Base-by-base conservation (phyloP, 495 filamentous ascomycete species). In the Xylaria curta region DNA sequence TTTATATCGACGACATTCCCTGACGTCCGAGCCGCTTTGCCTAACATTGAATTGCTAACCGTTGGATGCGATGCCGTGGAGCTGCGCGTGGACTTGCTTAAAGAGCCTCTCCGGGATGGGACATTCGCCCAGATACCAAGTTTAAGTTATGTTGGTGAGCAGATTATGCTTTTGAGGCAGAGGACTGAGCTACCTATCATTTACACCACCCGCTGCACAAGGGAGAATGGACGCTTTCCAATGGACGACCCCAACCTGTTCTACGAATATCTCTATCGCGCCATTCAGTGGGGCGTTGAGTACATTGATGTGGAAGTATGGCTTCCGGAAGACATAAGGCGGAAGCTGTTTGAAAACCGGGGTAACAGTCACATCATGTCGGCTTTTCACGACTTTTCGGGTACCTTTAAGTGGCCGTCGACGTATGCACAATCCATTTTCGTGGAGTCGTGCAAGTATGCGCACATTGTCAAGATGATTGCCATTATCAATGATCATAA, bases 381-480 rank as follows among this genome's bases (percentile, higher is more conserved):
- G 7, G 92, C 93, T 2, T 95, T 94, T 73, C 93, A 96, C 80
- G 93, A 96, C 80, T 94, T 94, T 76, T 92, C 92, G 0, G 92
- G 92, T 2, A 89, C 82, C 2, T 94, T 93, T 87, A 93, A 91
- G 76, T 96, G 93, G 93, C 88, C 90, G 7, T 92, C 92, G 0
- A 80, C 87, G 4, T 86, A 89, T 68, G 91, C 92, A 3, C 87
- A 91, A 79, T 81, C 84, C 26, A 86, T 94, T 8, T 96, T 92
- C 76, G 82, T 85, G 17, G 85, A 91, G 68, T 92, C 89, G 19
- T 85, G 88, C 54, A 88, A 89, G 68, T 94, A 94, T 75, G 91
- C 91, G 26, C 93, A 95, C 78, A 92, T 94, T 47, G 89, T 95
- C 56, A 96, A 95, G 82, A 95, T 96, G 92, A 94, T 95, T 75